Conservation (phyloP, 768 basidiomycete genomes). For the Leccinum pellstonianum region DNA sequence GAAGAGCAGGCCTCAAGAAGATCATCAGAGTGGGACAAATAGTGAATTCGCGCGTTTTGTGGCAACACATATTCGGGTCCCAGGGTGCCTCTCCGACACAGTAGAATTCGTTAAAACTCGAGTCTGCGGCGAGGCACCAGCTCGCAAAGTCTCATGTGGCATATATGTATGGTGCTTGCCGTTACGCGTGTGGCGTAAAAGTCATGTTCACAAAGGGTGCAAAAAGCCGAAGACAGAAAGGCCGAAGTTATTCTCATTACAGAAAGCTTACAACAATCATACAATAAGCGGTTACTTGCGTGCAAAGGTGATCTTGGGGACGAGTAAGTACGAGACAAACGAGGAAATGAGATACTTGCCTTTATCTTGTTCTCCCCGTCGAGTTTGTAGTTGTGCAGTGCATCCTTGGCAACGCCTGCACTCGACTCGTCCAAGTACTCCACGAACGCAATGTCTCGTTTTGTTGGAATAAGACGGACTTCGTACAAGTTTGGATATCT, state of each 20-base stretch:
- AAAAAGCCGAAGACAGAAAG: constrained; percentile 12
- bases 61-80: constrained; percentile 5
- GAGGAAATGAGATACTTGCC: constrained; percentile 41
- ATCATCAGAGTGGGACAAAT: background rate
- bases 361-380: constrained; percentile 99
- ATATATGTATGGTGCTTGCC: constrained; percentile 25
- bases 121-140: constrained; percentile 23
- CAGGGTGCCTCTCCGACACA: constrained; percentile 7
- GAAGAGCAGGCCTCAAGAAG: constrained; percentile 1
- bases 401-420: constrained; percentile 90
- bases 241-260: constrained; percentile 31
- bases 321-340: constrained; percentile 4
- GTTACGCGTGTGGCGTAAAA: constrained; percentile 21
- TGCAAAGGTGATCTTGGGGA: constrained; percentile 65
- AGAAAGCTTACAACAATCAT: constrained; percentile 29
- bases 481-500: constrained; percentile 96
- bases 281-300: constrained; percentile 53
- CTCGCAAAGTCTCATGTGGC: constrained; percentile 24
- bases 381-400: constrained; percentile 95
- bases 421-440: constrained; percentile 93
- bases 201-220: constrained; percentile 19
- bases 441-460: constrained; percentile 98
- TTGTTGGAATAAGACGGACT: constrained; percentile 97
- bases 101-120: constrained; percentile 4
- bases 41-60: constrained; percentile 7